Evolutionary conservation across 2,329 filamentous ascomycete species (phyloP), one percentile per base, ranked within the genome.

Genomic region (Alternaria tenuissima): DNA sequence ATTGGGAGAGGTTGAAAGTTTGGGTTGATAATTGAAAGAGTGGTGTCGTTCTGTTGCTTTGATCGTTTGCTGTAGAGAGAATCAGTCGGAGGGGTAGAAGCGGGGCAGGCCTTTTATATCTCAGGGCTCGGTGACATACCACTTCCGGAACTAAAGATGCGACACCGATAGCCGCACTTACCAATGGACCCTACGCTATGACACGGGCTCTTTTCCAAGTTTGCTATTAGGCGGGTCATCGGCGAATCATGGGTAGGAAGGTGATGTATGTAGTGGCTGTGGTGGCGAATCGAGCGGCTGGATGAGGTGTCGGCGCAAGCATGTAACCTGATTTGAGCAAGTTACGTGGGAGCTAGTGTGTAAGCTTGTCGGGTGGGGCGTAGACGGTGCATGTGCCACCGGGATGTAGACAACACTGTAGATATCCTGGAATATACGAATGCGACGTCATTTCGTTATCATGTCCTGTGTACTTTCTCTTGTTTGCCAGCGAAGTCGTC

Each of bases 251-350:
- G 36, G n/a, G 20, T 14, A 44, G 24, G 12, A 24, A 32, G 16
- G 20, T 48, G 34, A 36, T 44, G 44, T 52, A 36, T 39, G 49
- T 24, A 49, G 41, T 62, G 55, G 49, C 42, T 60, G 55, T 42
- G 51, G 57, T 63, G 59, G 62, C 60, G 51, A 59, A 56, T 57
- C 26, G 32, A 55, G n/a, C n/a, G 49, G 51, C 41, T 44, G 49
- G 41, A 42, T 57, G 41, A 52, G 52, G 53, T 36, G 20, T 60
- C 52, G 62, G 63, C 44, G 48, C 48, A 59, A 44, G 57, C 61
- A 57, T 58, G 43, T 56, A 58, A 47, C 62, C 57, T 46, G 55
- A 52, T 65, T 63, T 71, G 68, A 69, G 68, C 68, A 71, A 68
- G 63, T 71, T 70, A 46, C 67, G 67, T 71, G 69, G 67, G 66